Evolutionary conservation across 371 early-diverging fungal genomes (phyloP).

Genomic region (Syncephalis plumigaleata): DNA sequence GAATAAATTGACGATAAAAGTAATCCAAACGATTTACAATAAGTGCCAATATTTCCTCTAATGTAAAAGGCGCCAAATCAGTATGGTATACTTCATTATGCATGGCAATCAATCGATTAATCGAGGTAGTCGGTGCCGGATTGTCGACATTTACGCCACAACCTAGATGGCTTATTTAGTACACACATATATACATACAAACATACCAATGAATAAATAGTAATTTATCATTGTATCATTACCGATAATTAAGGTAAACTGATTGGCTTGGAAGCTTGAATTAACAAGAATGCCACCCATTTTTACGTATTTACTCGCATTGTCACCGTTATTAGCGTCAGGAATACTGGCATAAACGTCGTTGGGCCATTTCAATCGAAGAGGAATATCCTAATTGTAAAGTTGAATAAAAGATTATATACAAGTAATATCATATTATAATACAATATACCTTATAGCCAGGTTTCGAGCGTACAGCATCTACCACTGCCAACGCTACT

Average conservation of each 20-base stretch:
- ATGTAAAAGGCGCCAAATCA: constrained; percentile 23
- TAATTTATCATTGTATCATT: constrained; percentile 5
- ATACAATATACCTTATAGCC: constrained; percentile 41
- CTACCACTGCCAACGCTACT: constrained; percentile 63
- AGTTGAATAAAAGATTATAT: neutral
- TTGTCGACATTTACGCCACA: constrained; percentile 78
- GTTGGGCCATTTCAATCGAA: constrained; percentile 93
- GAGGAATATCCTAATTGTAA: constrained; percentile 29
- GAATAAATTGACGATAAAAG: constrained; percentile 46
- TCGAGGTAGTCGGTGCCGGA: constrained; percentile 57
- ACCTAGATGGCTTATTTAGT: constrained; percentile 16
- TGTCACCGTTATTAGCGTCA: constrained; percentile 4
- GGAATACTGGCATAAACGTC: constrained; percentile 61
- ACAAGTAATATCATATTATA: neutral
- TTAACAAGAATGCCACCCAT: constrained; percentile 82
- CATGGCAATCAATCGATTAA: constrained; percentile 54
- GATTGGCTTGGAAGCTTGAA: constrained; percentile 42
- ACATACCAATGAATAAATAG: neutral
- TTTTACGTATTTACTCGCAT: constrained; percentile 26
- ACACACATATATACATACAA: neutral
- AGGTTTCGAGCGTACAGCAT: constrained; percentile 42
- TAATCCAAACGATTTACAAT: constrained; percentile 55
- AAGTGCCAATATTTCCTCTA: constrained; percentile 56
- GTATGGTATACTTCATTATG: constrained; percentile 24
- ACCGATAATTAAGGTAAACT: constrained; percentile 71